Evolutionary conservation across 257 asterid genomes (phyloP), one percentile per base, ranked within the genome.

Genomic region (Solanum gracilifrons): DNA sequence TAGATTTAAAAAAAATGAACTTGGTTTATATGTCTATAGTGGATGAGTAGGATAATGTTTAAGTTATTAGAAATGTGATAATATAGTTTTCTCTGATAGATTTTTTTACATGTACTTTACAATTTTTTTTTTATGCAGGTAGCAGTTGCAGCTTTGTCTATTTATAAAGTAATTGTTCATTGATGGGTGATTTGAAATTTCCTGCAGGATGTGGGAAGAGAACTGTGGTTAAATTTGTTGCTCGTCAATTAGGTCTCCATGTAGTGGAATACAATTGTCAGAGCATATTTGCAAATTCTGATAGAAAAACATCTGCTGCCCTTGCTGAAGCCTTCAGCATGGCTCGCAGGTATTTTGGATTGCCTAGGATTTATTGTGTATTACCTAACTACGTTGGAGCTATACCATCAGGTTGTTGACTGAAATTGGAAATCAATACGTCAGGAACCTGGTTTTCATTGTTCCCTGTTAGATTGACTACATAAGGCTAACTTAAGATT

Each of bases 191-290:
- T 87, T 55, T 82, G 79, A 31, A 86, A 84, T 86, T 29, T 86
- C 64, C 39, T 92, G 91, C 93, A 97, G 99, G 99, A 75, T 94
- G 93, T 69, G 99, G 99, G 60, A 97, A 95, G 93, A 97, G 95
- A 93, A 95, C 98, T 55, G 95, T 93, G 88, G 92, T 93, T 86
- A 94, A 93, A 91, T 92, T 93, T 87, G 95, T 95, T 91, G 98
- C 99, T 88, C 90, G 91, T 86, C 98, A 90, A 62, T 88, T 97
- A 92, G 99, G 99, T 71, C 92, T 97, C 91, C 99, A 97, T 90
- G 94, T 95, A 89, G 99, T 97, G 77, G 99, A 95, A 91, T 95
- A 90, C 86, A 95, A 94, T 89, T 95, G 99, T 88, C 99, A 94
- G 88, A 92, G 87, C 93, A 93, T 97, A 66, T 69, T 93, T 93